These are phyloP conservation scores for Boletus rufocinnamomeus DNA, from an alignment of 768 basidiomycete genomes.

Conservation along the genomic window DNA sequence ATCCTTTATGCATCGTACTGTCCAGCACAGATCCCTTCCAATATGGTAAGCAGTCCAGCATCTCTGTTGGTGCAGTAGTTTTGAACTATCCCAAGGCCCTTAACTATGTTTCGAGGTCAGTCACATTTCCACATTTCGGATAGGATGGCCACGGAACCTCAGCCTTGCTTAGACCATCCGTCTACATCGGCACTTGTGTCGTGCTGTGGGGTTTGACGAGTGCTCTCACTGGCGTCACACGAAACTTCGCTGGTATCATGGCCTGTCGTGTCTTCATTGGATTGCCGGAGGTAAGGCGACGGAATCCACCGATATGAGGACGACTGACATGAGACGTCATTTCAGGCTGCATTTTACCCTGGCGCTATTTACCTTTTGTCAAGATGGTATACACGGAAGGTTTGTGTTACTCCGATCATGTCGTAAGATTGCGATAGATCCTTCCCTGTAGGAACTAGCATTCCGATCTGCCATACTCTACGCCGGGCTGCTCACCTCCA, in stretches of 20 bases:
- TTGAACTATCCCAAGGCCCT: conserved; percentile 42
- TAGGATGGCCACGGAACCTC: not conserved
- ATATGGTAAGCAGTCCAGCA: conserved; percentile 4
- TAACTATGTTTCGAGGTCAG: conserved; percentile 53
- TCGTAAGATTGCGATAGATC: not conserved
- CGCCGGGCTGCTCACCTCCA: conserved; percentile 57
- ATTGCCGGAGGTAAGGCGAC: conserved; percentile 49
- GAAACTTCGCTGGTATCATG: conserved; percentile 57
- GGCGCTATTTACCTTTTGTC: conserved; percentile 45
- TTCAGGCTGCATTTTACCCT: conserved; percentile 62
- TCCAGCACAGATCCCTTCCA: conserved; percentile 51
- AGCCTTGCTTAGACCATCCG: conserved; percentile 47
- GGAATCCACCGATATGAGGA: not conserved
- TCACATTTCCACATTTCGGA: not conserved
- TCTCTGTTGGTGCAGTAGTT: not conserved
- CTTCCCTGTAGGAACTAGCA: conserved; percentile 51
- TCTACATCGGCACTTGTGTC: conserved; percentile 63
- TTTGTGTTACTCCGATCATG: not conserved
- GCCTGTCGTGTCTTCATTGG: conserved; percentile 63
- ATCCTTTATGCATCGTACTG: conserved; percentile 62
- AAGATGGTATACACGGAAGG: conserved; percentile 29
- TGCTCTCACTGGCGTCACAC: conserved; percentile 60
- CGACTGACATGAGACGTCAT: not conserved
- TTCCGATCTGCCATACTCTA: conserved; percentile 64
- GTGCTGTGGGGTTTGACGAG: conserved; percentile 66